Evolutionary conservation across 2,329 filamentous ascomycete genomes (phyloP).

Genomic region (Fusarium sp.): DNA sequence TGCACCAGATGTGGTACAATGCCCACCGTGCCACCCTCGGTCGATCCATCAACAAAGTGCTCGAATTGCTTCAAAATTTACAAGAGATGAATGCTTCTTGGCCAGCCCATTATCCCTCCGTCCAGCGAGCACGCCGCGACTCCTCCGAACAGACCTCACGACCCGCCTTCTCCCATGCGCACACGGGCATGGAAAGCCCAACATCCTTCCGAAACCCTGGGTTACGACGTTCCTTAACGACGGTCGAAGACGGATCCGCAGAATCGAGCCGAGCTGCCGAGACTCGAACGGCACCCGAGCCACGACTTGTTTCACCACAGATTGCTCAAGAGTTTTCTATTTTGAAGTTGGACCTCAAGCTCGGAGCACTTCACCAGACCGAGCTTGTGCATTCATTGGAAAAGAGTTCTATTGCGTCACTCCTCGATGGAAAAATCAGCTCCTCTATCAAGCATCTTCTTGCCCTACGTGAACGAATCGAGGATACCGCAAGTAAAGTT

Average conservation of each 20-base stretch:
- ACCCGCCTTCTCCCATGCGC: slow-evolving; percentile 72
- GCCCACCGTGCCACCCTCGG: slow-evolving; percentile 88
- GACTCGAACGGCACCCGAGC: slow-evolving; percentile 71
- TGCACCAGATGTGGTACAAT: slow-evolving; percentile 95
- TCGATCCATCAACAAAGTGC: slow-evolving; percentile 85
- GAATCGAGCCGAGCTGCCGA: slow-evolving; percentile 82
- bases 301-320: slow-evolving; percentile 88
- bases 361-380: slow-evolving; percentile 85
- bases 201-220: slow-evolving; percentile 58
- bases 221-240: slow-evolving; percentile 78
- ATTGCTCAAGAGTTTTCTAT: slow-evolving; percentile 97
- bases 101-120: slow-evolving; percentile 95
- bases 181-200: slow-evolving; percentile 64
- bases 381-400: slow-evolving; percentile 95
- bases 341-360: slow-evolving; percentile 91
- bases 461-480: slow-evolving; percentile 89
- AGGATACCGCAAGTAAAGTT: slow-evolving; percentile 97
- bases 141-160: slow-evolving; percentile 62
- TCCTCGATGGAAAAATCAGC: slow-evolving; percentile 93
- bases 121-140: slow-evolving; percentile 69
- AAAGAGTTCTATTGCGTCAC: slow-evolving; percentile 87
- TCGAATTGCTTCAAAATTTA: slow-evolving; percentile 84
- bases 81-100: slow-evolving; percentile 91
- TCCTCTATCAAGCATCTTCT: slow-evolving; percentile 92
- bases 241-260: slow-evolving; percentile 63